Conservation (phyloP, 257 asterid genomes). For the Salvia splendens region DNA sequence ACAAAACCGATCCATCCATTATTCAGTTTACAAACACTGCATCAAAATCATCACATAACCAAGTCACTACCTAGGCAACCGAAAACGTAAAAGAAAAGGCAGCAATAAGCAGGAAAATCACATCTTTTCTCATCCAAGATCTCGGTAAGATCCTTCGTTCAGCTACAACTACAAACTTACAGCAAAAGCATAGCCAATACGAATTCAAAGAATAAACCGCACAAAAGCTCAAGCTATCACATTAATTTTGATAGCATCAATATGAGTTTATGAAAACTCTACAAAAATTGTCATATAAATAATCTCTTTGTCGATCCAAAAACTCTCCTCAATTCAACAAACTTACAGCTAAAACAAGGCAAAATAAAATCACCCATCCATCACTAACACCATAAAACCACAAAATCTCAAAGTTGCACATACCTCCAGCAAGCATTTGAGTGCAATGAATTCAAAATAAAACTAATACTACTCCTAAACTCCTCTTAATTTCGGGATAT, state of each 20-base stretch:
- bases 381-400: neutral
- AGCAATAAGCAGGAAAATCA: neutral
- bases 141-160: neutral
- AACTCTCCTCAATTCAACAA: neutral
- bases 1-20: constrained; percentile 13
- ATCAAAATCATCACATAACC: neutral
- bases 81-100: neutral
- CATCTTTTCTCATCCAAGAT: neutral
- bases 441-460: neutral
- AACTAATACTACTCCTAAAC: neutral
- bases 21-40: neutral
- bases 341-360: neutral
- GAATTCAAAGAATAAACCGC: neutral
- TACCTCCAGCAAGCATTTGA: neutral
- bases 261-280: neutral
- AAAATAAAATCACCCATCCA: neutral
- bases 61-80: constrained; percentile 1
- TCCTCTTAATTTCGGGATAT: neutral
- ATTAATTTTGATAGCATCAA: neutral
- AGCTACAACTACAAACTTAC: neutral
- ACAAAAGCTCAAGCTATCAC: neutral
- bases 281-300: neutral
- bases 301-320: neutral
- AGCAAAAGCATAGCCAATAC: neutral
- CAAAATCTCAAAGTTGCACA: constrained; percentile 4